Percentiles rank a stretch among this genome's conserved stretches.
Evolutionary conservation across 768 basidiomycete genomes (phyloP).

Genomic region (Suillus sp.): DNA sequence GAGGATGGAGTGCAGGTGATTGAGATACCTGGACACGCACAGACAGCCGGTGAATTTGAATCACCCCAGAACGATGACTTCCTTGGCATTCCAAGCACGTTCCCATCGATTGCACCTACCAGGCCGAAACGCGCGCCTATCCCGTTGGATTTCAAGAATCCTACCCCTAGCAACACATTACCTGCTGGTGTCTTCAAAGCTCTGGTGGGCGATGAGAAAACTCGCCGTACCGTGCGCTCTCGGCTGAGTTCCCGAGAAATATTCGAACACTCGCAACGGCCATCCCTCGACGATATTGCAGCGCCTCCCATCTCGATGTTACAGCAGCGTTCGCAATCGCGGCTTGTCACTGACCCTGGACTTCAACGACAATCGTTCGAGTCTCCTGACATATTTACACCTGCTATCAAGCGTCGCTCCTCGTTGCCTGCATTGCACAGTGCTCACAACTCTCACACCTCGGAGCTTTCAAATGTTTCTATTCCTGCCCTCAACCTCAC

Average conservation of each 20-base stretch:
- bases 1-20: conserved; percentile 17
- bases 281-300: conserved; percentile 77
- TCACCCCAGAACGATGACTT: conserved; percentile 21
- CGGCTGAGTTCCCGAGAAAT: conserved; percentile 74
- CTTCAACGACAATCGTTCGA: conserved; percentile 32
- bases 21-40: conserved; percentile 12
- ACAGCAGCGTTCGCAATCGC: conserved; percentile 52
- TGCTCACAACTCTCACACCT: conserved; percentile 42
- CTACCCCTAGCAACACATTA: conserved; percentile 68
- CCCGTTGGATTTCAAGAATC: conserved; percentile 75
- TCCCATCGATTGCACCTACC: conserved; percentile 20
- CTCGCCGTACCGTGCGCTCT: conserved; percentile 72
- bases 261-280: conserved; percentile 65
- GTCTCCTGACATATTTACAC: conserved; percentile 45
- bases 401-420: conserved; percentile 51
- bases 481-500: conserved; percentile 53
- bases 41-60: conserved; percentile 13
- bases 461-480: conserved; percentile 47
- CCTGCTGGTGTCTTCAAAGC: conserved; percentile 89
- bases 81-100: conserved; percentile 6
- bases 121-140: conserved; percentile 71
- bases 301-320: conserved; percentile 70
- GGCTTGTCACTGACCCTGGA: conserved; percentile 63
- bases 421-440: conserved; percentile 59
- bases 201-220: conserved; percentile 66